Evolutionary conservation across 305 asterid genomes (phyloP).

Genomic region (Rubia occidens): DNA sequence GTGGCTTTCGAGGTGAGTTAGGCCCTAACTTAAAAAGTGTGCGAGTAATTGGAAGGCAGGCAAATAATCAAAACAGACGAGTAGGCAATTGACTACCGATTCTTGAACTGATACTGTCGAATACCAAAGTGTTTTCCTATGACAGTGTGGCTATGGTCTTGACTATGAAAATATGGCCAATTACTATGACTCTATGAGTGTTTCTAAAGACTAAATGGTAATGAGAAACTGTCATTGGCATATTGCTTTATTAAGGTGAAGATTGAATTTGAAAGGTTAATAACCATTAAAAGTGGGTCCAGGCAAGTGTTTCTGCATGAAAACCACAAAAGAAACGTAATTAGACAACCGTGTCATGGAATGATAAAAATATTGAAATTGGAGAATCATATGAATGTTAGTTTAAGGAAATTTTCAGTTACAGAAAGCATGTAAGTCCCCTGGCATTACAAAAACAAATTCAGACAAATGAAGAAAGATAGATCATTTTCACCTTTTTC

Average conservation of each 20-base stretch:
- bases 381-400: not conserved
- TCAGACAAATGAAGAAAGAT: too few species aligned
- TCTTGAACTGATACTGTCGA: not conserved
- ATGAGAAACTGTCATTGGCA: not conserved
- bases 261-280: not conserved
- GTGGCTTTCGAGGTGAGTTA: not conserved
- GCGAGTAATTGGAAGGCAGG: not conserved
- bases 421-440: too few species aligned
- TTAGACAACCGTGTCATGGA: not conserved
- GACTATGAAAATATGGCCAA: not conserved
- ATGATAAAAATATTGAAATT: too few species aligned
- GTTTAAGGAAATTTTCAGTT: not conserved
- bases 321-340: not conserved
- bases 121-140: too few species aligned
- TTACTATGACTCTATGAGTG: not conserved
- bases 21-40: not conserved
- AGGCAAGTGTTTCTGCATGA: conserved; percentile 12
- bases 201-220: not conserved
- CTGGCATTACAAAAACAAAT: too few species aligned
- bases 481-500: conserved; percentile 41
- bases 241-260: not conserved
- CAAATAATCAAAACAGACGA: not conserved
- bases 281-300: conserved; percentile 19
- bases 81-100: not conserved
- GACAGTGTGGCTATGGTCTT: not conserved